A percentile compares a stretch with the other conserved stretches of the same genome.
phyloP scores from a whole-genome alignment of 768 basidiomycete genomes.

The Clavulina sp. region DNA sequence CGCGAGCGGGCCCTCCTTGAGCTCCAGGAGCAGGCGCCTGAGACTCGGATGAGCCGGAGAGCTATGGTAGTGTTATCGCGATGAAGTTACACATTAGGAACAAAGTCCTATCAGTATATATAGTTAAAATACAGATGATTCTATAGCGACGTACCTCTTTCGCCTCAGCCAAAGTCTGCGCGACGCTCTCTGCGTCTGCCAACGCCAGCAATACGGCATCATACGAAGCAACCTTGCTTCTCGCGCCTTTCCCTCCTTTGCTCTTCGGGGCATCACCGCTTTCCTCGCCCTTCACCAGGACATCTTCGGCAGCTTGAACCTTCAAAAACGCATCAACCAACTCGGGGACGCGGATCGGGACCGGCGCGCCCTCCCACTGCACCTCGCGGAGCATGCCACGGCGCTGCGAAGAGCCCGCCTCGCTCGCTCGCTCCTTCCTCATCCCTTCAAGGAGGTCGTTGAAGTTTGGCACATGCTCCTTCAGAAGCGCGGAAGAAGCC shows the following conservation, averaged over 20 bases:
- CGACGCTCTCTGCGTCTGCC: slow-evolving; percentile 79
- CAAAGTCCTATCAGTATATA: slow-evolving; percentile 4
- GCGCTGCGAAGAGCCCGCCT: slow-evolving; percentile 25
- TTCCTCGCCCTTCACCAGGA: slow-evolving; percentile 25
- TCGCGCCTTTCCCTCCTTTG: slow-evolving; percentile 32
- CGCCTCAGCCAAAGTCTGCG: slow-evolving; percentile 62
- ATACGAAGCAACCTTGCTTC: slow-evolving; percentile 69
- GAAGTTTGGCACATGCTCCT: slow-evolving; percentile 45
- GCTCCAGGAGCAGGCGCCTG: slow-evolving; percentile 10
- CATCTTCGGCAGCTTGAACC: slow-evolving; percentile 60
- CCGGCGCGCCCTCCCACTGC: slow-evolving; percentile 63
- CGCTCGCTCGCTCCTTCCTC: slow-evolving; percentile 20
- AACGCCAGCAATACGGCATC: slow-evolving; percentile 70
- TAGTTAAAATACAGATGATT: neutral
- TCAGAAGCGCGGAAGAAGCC: slow-evolving; percentile 25
- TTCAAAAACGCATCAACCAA: slow-evolving; percentile 72
- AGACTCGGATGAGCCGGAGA: neutral
- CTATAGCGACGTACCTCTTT: slow-evolving; percentile 45
- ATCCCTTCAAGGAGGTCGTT: slow-evolving; percentile 28
- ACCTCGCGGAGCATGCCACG: slow-evolving; percentile 29
- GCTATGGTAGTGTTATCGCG: neutral
- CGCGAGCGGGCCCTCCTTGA: slow-evolving; percentile 33
- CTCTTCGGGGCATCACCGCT: slow-evolving; percentile 9
- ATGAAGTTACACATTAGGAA: neutral
- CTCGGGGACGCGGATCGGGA: slow-evolving; percentile 81